Percentiles rank a stretch among this genome's conserved stretches.
Evolutionary conservation across 495 filamentous ascomycete species (phyloP).

Genomic region (Poronia punctata): DNA sequence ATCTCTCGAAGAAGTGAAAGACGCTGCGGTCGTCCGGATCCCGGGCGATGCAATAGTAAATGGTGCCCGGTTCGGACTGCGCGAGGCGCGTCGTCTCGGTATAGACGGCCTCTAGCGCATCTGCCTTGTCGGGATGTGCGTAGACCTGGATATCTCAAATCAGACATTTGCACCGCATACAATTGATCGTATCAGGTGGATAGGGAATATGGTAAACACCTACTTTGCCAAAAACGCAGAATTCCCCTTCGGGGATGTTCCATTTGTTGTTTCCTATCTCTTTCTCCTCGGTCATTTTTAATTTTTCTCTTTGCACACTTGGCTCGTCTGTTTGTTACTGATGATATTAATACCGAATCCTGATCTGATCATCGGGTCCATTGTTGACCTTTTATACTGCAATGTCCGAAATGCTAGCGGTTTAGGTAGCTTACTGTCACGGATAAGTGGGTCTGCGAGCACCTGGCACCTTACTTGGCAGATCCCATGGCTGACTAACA

Average conservation of each 20-base stretch:
- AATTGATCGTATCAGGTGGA: neutral
- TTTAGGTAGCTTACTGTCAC: no score
- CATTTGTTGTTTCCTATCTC: conserved; percentile 2
- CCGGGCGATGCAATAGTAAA: conserved; percentile 28
- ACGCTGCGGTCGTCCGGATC: conserved; percentile 22
- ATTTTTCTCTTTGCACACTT: neutral
- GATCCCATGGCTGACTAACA: no score
- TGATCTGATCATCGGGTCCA: no score
- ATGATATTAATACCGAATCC: no score
- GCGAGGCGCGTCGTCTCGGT: conserved; percentile 27
- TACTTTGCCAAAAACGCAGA: conserved; percentile 24
- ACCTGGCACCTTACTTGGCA: no score
- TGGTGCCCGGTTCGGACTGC: conserved; percentile 23
- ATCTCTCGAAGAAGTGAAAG: conserved; percentile 35
- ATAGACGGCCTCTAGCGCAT: conserved; percentile 28
- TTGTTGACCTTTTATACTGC: no score
- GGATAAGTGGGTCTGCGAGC: no score
- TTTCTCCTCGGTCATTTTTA: neutral
- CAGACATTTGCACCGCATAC: no score
- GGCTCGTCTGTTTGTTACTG: no score
- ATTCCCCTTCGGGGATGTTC: conserved; percentile 20
- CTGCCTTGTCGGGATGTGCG: conserved; percentile 29
- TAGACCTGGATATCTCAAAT: no score
- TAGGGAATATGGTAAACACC: conserved; percentile 4
- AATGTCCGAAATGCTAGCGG: no score